Base-by-base conservation (phyloP, 2,329 filamentous ascomycete genomes). In the Botrytis elliptica region DNA sequence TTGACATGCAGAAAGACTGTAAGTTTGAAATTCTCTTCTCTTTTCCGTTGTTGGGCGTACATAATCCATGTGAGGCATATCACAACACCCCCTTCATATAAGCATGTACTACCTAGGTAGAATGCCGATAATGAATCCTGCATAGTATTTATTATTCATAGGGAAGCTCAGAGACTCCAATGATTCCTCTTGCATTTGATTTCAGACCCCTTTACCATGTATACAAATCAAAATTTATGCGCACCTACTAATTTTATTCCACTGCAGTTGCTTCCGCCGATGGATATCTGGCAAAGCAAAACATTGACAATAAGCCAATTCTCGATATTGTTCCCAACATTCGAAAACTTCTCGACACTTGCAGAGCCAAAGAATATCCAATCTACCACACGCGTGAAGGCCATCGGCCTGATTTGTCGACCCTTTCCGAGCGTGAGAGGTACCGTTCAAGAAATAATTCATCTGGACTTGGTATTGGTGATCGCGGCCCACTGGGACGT, bases 1-100 rank as follows among this genome's bases (percentile, higher is more conserved):
- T 88, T 77, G 87, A 89, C 80, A 86, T 88, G 83, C 86, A 88
- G 79, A 84, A 85, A 73, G 86, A 88, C 80, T 88, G 84, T 81
- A 78, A 82, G 76, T 77, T 18, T 57, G 16, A 18, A 12, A 18
- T 44, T 59, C 22, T 44, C 5, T 29, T 55, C 36, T 60, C 22
- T 59, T 44, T 52, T 16, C 4, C 12, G 40, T 4, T 42, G 29
- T 25, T 55, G 4, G 16, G 9, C 25, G 8, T 55, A 10, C 16
- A 29, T 14, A 4, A 40, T 14, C 16, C 38, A 42, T 33, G 5
- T 55, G 25, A 29, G 16, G 38, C 3, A 40, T 20, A 7, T 20
- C 33, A 29, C 20, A 10, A 8, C 9, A 22, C 5, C 20, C 3
- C 8, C 12, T 57, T 40, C 4, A 22, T 4, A 68, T 68, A 12